Conservation (phyloP, 73 alveolate species). For the Paramecium tetraurelia region DNA sequence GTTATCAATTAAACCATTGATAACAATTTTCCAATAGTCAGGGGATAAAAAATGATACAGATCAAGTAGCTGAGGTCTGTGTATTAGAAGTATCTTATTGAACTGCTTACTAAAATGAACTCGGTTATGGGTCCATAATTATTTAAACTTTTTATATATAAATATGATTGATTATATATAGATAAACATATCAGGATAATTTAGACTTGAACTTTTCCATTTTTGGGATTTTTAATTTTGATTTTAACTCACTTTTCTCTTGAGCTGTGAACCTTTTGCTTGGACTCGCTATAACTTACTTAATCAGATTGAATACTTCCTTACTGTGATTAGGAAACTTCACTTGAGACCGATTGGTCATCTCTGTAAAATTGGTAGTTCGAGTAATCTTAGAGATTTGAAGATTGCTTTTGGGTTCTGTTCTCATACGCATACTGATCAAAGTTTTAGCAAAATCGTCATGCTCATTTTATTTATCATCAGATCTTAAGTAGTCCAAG, state of each 20-base stretch:
- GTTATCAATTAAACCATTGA: neutral
- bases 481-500: neutral
- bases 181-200: neutral
- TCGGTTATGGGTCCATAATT: neutral
- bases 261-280: neutral
- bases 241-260: neutral
- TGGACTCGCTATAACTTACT: neutral
- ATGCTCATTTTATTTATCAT: neutral
- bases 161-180: neutral
- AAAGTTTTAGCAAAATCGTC: slow-evolving; percentile 19
- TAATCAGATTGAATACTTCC: neutral
- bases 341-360: neutral
- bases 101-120: neutral
- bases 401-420: neutral
- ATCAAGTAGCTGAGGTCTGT: neutral
- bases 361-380: neutral
- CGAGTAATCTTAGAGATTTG: neutral
- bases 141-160: neutral
- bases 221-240: neutral
- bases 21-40: neutral
- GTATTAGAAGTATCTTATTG: neutral
- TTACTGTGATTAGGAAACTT: neutral
- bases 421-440: neutral
- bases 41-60: neutral
- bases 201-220: neutral